Conservation (phyloP, 495 filamentous ascomycete genomes). For the Geoglossum glabrum region DNA sequence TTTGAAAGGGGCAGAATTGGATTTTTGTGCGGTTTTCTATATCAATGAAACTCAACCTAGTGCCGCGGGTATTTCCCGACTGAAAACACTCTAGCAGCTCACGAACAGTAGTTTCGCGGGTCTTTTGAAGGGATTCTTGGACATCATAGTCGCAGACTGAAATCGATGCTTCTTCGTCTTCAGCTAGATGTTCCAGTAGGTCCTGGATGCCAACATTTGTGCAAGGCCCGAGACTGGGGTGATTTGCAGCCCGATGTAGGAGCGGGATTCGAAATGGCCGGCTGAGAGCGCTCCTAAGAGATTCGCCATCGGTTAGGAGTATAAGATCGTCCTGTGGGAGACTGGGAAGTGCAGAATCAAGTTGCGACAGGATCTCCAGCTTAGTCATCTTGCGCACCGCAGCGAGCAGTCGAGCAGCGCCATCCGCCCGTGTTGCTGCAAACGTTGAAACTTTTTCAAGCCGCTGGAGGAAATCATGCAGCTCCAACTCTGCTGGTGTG, state of each 20-base stretch:
- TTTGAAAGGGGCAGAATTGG: conserved; percentile 3
- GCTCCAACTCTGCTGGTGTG: neutral
- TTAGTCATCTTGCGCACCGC: neutral
- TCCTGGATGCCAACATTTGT: neutral
- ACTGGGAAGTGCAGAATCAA: neutral
- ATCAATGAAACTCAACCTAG: conserved; percentile 1
- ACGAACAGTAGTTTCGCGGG: neutral
- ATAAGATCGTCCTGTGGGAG: neutral
- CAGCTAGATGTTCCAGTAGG: neutral
- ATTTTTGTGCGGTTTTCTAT: conserved; percentile 3
- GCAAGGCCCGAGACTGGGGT: neutral
- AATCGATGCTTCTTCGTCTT: neutral
- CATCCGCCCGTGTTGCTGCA: neutral
- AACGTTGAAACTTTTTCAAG: neutral
- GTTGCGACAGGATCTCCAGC: neutral
- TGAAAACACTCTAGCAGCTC: neutral
- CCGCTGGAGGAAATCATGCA: neutral
- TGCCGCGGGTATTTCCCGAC: neutral
- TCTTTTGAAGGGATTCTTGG: neutral
- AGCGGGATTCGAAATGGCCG: neutral
- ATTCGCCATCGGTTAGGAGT: neutral
- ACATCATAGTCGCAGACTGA: conserved; percentile 2
- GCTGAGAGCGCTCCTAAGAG: neutral
- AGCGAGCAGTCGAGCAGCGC: neutral
- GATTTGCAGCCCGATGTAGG: neutral